Evolutionary conservation across 108 stramenopile species (phyloP).

Genomic region (Fragilariopsis cylindrus): DNA sequence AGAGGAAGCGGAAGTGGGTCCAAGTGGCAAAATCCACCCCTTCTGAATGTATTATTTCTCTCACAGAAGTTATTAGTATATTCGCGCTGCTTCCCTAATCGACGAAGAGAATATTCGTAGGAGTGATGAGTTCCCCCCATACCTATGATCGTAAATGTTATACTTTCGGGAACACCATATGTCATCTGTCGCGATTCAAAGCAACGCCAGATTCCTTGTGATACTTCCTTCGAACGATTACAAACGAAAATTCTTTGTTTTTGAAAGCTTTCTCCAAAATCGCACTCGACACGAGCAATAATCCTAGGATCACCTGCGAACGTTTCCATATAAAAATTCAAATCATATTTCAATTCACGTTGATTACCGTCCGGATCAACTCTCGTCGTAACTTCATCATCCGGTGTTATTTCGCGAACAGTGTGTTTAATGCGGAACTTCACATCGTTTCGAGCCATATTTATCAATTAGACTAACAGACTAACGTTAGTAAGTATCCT

Average conservation of each 20-base stretch:
- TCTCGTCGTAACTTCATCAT: neutral
- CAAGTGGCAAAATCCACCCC: neutral
- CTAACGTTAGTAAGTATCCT: no score
- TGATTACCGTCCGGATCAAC: neutral
- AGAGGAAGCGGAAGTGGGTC: neutral
- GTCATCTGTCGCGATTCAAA: constrained; percentile 7
- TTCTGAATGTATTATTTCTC: neutral
- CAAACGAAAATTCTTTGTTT: no score
- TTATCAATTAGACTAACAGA: no score
- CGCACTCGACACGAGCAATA: constrained; percentile 4
- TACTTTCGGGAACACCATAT: neutral
- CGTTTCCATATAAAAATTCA: neutral
- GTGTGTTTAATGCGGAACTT: constrained; percentile 1
- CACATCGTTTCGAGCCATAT: neutral
- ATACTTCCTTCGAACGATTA: neutral
- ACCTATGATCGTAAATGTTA: neutral
- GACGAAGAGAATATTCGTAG: neutral
- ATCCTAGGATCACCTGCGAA: neutral
- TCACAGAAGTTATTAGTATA: neutral
- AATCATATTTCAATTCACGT: neutral
- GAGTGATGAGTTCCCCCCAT: neutral
- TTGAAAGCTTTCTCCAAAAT: neutral
- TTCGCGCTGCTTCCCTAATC: neutral
- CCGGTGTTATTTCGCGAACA: neutral
- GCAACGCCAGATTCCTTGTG: constrained; percentile 5